Conservation (phyloP, 371 early-diverging fungal genomes). For the Umbelopsis sp. region DNA sequence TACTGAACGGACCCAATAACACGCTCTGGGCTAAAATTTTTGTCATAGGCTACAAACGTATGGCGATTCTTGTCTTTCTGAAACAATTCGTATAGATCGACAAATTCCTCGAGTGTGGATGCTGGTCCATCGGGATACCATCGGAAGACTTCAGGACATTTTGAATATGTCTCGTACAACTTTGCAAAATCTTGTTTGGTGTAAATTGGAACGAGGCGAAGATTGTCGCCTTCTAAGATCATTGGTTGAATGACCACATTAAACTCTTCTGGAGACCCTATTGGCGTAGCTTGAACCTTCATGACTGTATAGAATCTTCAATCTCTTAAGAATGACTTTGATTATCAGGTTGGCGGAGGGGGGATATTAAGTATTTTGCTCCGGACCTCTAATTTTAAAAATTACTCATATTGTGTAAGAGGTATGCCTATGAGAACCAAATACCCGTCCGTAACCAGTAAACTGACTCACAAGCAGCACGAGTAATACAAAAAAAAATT, state of each 20-base stretch:
- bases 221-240: slow-evolving; percentile 1
- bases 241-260: neutral
- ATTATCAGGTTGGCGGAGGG: no score
- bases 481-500: no score
- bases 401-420: no score
- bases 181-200: neutral
- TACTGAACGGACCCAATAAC: slow-evolving; percentile 1
- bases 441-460: no score
- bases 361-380: no score
- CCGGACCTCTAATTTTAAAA: no score
- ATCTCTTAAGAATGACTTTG: no score
- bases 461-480: no score
- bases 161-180: neutral
- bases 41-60: neutral
- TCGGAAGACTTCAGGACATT: neutral
- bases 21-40: neutral
- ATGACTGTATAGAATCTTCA: neutral
- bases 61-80: neutral
- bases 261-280: neutral
- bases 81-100: neutral
- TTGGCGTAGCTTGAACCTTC: slow-evolving; percentile 1
- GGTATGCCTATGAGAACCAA: no score
- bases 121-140: slow-evolving; percentile 4
- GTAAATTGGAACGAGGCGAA: neutral
- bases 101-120: neutral